phyloP scores from a whole-genome alignment of 345 rosid genomes.

The Geranium brycei region DNA sequence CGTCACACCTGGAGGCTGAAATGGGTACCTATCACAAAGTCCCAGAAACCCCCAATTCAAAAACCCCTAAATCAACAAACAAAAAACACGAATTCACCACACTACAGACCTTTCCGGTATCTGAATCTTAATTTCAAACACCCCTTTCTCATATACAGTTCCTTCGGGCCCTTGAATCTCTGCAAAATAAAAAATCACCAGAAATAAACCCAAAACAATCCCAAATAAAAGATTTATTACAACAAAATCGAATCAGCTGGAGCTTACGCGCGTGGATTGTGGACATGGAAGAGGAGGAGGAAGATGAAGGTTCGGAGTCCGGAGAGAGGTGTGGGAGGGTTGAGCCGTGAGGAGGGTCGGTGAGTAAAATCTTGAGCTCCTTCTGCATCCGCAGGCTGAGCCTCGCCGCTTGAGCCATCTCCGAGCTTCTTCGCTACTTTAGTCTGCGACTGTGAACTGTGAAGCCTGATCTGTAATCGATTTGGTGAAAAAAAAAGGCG shows the following conservation, averaged over 20 bases:
- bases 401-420: conserved; percentile 80
- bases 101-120: conserved; percentile 53
- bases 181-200: conserved; percentile 5
- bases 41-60: neutral
- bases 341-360: conserved; percentile 65
- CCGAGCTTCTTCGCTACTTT: neutral
- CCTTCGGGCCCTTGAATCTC: conserved; percentile 70
- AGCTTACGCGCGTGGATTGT: conserved; percentile 59
- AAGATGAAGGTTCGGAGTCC: conserved; percentile 24
- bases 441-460: neutral
- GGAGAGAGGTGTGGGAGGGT: conserved; percentile 52
- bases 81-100: neutral
- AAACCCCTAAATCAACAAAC: neutral
- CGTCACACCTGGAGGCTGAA: conserved; percentile 75
- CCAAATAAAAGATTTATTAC: no score
- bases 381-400: conserved; percentile 61
- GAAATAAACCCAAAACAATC: neutral
- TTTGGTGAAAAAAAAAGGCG: neutral
- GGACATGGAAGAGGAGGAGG: conserved; percentile 22
- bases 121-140: conserved; percentile 51
- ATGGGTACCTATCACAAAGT: conserved; percentile 43
- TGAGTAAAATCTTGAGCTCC: conserved; percentile 72
- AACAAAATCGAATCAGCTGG: neutral
- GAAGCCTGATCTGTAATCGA: neutral
- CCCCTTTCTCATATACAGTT: conserved; percentile 58